phyloP scores from a whole-genome alignment of 2,329 filamentous ascomycete genomes.

The Botryotinia convoluta region DNA sequence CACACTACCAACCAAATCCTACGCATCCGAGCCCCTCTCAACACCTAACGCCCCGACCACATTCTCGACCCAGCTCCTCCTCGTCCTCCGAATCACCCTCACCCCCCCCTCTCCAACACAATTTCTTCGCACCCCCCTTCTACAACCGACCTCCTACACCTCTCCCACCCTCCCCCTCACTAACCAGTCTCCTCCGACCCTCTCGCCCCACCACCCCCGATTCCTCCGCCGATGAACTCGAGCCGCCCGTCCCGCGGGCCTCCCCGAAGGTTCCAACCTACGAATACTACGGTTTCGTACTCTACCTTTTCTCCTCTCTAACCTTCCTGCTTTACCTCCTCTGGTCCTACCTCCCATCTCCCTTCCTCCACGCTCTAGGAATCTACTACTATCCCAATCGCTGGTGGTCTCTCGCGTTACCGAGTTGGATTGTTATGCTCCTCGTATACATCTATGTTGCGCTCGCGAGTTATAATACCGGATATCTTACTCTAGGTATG shows the following conservation, averaged over 20 bases:
- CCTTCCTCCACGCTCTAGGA: conserved; percentile 86
- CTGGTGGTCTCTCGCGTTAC: conserved; percentile 95
- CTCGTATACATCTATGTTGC: conserved; percentile 93
- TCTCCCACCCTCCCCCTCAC: conserved; percentile 83
- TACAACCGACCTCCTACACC: conserved; percentile 97
- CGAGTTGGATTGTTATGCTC: conserved; percentile 83
- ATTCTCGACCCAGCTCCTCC: background rate
- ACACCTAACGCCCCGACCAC: background rate
- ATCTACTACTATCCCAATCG: conserved; percentile 97
- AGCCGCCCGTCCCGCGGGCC: conserved; percentile 69
- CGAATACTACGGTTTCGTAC: conserved; percentile 97
- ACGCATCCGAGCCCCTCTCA: background rate
- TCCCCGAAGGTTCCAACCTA: conserved; percentile 96
- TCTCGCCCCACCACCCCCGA: conserved; percentile 93
- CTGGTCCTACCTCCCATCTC: conserved; percentile 84
- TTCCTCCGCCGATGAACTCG: conserved; percentile 81
- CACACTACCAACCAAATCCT: background rate
- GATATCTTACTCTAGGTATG: conserved; percentile 80
- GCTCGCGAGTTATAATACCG: conserved; percentile 84
- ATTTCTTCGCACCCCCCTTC: conserved; percentile 75
- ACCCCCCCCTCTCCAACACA: conserved; percentile 42
- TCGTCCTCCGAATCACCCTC: conserved; percentile 19
- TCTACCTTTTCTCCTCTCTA: conserved; percentile 85
- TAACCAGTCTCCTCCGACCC: conserved; percentile 86
- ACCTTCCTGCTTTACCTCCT: conserved; percentile 71